Percentiles rank a stretch among this genome's conserved stretches.
Conservation (phyloP, 164 flowering plant species). For the Warburgia ugandensis region DNA sequence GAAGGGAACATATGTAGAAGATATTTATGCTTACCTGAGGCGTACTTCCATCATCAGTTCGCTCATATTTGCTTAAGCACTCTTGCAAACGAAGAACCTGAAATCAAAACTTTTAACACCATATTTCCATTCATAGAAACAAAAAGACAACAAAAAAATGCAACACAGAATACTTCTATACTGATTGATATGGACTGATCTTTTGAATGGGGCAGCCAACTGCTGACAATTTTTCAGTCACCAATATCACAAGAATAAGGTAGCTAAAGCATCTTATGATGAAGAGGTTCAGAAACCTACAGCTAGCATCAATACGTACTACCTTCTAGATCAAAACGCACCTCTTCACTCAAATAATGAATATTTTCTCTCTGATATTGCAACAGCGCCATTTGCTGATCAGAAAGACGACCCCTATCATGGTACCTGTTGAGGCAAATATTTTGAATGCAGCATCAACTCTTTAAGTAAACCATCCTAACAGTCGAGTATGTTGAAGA, state of each 20-base stretch:
- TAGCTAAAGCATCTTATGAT: not conserved
- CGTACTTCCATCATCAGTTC: conserved; percentile 72
- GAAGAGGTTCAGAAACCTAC: not conserved
- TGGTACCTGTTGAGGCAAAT: conserved; percentile 53
- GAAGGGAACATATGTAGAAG: too few relatives aligned
- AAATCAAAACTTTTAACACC: conserved; percentile 8
- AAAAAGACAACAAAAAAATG: not conserved
- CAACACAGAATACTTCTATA: not conserved
- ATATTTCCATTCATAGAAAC: not conserved
- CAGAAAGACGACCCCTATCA: conserved; percentile 93
- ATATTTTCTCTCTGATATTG: conserved; percentile 97
- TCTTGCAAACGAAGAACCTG: conserved; percentile 96
- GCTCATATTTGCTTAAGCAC: conserved; percentile 89
- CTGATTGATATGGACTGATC: too few relatives aligned
- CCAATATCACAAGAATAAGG: conserved; percentile 5
- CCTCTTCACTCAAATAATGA: conserved; percentile 97
- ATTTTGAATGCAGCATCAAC: too few relatives aligned
- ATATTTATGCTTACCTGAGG: conserved; percentile 80
- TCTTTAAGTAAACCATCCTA: too few relatives aligned
- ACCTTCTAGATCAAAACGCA: conserved; percentile 15
- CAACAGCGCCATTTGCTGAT: conserved; percentile 97
- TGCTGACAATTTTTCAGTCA: not conserved
- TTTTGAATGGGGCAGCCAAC: too few relatives aligned
- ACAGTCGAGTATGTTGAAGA: too few relatives aligned
- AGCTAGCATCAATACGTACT: not conserved